A percentile compares a stretch with the other conserved stretches of the same genome.
phyloP scores from a whole-genome alignment of 2,329 filamentous ascomycete genomes.

The Paracorniculantispora psalliotae region DNA sequence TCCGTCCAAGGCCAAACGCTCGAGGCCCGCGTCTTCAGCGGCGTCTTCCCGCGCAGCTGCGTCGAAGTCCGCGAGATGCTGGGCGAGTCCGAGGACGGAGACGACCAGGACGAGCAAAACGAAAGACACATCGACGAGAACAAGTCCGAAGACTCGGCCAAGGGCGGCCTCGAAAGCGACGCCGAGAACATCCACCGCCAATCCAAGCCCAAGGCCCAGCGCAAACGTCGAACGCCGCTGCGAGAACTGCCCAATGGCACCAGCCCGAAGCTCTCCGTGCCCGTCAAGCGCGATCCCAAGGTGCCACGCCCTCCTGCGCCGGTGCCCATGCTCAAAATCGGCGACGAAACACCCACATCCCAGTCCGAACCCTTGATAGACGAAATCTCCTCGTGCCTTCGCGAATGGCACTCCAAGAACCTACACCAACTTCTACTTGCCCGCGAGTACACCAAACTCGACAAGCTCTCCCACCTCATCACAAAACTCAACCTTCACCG shows the following conservation, averaged over 20 bases:
- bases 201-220: conserved; percentile 16
- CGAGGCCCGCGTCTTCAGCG: conserved; percentile 95
- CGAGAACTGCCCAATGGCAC: conserved; percentile 36
- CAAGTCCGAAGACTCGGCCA: conserved; percentile 46
- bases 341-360: conserved; percentile 91
- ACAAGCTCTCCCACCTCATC: conserved; percentile 76
- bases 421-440: conserved; percentile 85
- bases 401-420: conserved; percentile 98
- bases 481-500: conserved; percentile 77
- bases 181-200: conserved; percentile 29
- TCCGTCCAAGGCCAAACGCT: conserved; percentile 88
- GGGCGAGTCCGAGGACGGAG: conserved; percentile 61
- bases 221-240: conserved; percentile 26
- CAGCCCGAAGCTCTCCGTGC: conserved; percentile 40
- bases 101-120: conserved; percentile 36
- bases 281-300: conserved; percentile 56
- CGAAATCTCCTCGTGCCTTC: conserved; percentile 91
- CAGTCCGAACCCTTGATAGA: conserved; percentile 87
- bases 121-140: conserved; percentile 24
- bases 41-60: conserved; percentile 91
- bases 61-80: conserved; percentile 93
- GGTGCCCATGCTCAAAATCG: conserved; percentile 95
- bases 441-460: conserved; percentile 74
- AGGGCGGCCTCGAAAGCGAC: conserved; percentile 44
- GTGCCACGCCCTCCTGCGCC: conserved; percentile 79